phyloP scores from a whole-genome alignment of 768 basidiomycete genomes.

The Lactarius tabidus region DNA sequence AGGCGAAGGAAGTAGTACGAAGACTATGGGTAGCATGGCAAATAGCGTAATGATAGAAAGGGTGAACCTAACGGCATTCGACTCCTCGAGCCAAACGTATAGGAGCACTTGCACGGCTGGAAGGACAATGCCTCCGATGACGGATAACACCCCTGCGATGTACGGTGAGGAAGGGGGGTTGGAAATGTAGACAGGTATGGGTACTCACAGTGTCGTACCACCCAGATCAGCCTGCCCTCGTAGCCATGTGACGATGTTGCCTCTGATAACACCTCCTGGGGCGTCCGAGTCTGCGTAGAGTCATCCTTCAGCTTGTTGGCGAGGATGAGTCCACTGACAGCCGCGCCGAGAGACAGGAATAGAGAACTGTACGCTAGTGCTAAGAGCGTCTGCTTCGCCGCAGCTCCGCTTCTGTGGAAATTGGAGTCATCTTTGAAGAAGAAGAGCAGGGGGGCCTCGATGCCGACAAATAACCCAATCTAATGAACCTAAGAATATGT shows the following conservation, averaged over 20 bases:
- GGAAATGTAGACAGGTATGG: too few relatives aligned
- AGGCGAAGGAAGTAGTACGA: slow-evolving; percentile 5
- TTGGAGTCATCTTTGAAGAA: slow-evolving; percentile 8
- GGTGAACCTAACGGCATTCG: slow-evolving; percentile 8
- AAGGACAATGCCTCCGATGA: slow-evolving; percentile 3
- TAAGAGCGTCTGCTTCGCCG: slow-evolving; percentile 5
- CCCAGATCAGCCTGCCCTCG: slow-evolving; percentile 13
- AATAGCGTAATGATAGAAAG: slow-evolving; percentile 10
- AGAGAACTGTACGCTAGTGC: slow-evolving; percentile 22
- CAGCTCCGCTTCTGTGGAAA: not conserved
- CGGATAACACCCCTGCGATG: slow-evolving; percentile 11
- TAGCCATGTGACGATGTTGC: not conserved
- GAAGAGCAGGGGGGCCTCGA: slow-evolving; percentile 17
- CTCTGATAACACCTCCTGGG: not conserved
- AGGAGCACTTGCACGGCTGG: slow-evolving; percentile 8
- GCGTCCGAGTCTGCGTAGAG: slow-evolving; percentile 13
- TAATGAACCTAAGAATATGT: not conserved
- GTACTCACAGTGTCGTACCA: slow-evolving; percentile 21
- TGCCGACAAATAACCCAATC: slow-evolving; percentile 13
- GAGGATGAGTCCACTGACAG: slow-evolving; percentile 20
- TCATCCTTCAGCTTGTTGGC: slow-evolving; percentile 17
- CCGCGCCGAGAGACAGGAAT: slow-evolving; percentile 20
- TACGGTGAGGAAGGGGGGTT: not conserved
- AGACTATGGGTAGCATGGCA: slow-evolving; percentile 6
- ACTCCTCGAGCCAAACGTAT: slow-evolving; percentile 19